phyloP scores from a whole-genome alignment of 192 early-diverging fungal species.

The Mortierella antarctica region DNA sequence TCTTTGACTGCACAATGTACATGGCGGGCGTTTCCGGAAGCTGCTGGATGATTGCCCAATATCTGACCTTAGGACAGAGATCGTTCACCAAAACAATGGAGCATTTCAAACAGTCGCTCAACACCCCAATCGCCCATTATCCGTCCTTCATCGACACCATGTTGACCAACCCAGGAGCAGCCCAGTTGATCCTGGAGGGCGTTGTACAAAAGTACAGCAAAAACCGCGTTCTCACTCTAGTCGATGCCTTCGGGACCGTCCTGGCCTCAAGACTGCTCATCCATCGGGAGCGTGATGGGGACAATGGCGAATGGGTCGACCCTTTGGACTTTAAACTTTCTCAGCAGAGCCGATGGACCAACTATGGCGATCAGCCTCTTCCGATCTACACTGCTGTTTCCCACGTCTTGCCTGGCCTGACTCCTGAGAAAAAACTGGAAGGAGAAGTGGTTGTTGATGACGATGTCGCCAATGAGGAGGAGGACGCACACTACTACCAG shows the following conservation, averaged over 20 bases:
- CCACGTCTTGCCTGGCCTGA: conserved; percentile 68
- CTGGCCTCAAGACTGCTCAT: conserved; percentile 59
- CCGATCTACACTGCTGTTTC: conserved; percentile 83
- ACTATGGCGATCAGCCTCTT: conserved; percentile 72
- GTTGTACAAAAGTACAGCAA: conserved; percentile 51
- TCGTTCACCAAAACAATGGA: conserved; percentile 49
- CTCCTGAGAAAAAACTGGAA: conserved; percentile 18
- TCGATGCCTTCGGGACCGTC: conserved; percentile 70
- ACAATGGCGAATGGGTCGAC: conserved; percentile 53
- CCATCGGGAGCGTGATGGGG: conserved; percentile 33
- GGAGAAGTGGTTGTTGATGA: conserved; percentile 44
- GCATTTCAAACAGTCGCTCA: conserved; percentile 36
- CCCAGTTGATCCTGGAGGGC: conserved; percentile 56
- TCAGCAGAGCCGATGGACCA: conserved; percentile 61
- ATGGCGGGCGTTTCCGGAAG: conserved; percentile 72
- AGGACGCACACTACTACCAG: conserved; percentile 61
- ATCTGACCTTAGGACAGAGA: conserved; percentile 54
- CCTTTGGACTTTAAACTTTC: conserved; percentile 66
- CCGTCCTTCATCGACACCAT: conserved; percentile 40
- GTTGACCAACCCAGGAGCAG: conserved; percentile 53
- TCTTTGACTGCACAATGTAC: conserved; percentile 78
- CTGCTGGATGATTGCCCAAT: conserved; percentile 70
- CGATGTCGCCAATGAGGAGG: conserved; percentile 41
- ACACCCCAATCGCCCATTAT: conserved; percentile 36
- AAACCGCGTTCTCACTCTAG: conserved; percentile 50